Percentiles rank a stretch among this genome's conserved stretches.
phyloP scores from a whole-genome alignment of 1,284 basidiomycete species.

The Mycena sp. region DNA sequence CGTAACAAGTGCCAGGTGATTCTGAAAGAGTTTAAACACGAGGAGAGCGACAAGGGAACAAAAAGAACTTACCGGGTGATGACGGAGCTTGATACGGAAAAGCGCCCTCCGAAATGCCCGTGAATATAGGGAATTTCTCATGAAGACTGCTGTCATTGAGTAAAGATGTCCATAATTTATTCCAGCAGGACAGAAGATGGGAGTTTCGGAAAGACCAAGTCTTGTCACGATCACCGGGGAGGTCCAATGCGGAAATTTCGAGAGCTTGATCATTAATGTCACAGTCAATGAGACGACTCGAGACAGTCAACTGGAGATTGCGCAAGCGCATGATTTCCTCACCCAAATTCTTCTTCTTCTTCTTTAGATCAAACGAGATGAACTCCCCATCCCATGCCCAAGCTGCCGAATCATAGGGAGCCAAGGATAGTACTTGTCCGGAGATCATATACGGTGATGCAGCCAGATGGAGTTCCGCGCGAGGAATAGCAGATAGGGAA shows the following conservation, averaged over 20 bases:
- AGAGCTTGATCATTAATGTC: neutral
- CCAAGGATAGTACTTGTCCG: neutral
- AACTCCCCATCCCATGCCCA: constrained; percentile 12
- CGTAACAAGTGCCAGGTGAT: neutral
- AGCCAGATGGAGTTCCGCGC: constrained; percentile 2
- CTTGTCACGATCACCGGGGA: neutral
- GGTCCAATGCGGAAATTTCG: neutral
- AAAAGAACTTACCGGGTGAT: neutral
- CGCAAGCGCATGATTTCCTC: neutral
- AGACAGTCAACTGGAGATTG: neutral
- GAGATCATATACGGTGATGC: constrained; percentile 5
- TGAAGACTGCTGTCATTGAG: neutral
- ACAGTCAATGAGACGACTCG: neutral
- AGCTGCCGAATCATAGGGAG: neutral
- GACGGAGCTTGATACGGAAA: neutral
- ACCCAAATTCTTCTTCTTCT: neutral
- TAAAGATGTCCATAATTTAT: neutral
- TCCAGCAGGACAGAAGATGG: neutral
- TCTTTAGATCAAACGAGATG: neutral
- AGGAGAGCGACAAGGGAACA: neutral
- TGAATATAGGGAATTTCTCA: constrained; percentile 2
- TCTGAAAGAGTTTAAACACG: neutral
- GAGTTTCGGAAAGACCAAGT: neutral
- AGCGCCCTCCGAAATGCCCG: neutral
- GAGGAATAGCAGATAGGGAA: constrained; percentile 9